Evolutionary conservation across 768 basidiomycete genomes (phyloP), one percentile per base, ranked within the genome.

Genomic region (Phylloporus sp.): DNA sequence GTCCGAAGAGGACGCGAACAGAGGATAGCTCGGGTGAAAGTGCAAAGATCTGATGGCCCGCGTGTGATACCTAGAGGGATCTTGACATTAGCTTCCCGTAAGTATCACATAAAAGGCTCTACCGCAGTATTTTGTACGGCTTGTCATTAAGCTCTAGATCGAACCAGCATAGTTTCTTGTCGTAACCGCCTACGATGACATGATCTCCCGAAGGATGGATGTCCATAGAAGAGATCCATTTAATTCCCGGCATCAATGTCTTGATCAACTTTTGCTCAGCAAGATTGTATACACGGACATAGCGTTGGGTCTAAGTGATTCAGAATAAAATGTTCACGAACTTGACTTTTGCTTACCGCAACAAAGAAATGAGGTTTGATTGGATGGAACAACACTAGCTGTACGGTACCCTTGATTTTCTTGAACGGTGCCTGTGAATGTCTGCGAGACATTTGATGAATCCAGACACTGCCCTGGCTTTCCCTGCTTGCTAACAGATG

Each of bases 401-500:
- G 96, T 9, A 97, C 85, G 13, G 79, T 63, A 26, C 96, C 96
- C 67, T 90, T 90, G 54, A 95, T 80, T 67, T 92, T 94, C 66
- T 86, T 92, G 81, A 99, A 98, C 10, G 96, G 96, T 5, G 93
- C 90, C 69, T 99, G 96, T 5, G 95, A 97, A 66, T 96, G 88
- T 63, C 93, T 83, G 50, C 88, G 85, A 23, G 89, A 86, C 15
- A 96, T 65, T 62, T 99, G 96, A 63, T 99, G 96, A 42, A 99
- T 96, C 81, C 95, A 92, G 23, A 97, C 89, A 36, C 83, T 81
- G 28, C 86, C 84, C 62, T 90, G 87, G 27, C 75, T 77, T 40
- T 83, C 87, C 54, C 73, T 76, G 55, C 71, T 78, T 14, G 84
- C 84, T 86, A 52, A 55, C 15, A 38, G 18, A 9, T 6, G 20